phyloP scores from a whole-genome alignment of 2,329 filamentous ascomycete genomes.

The Penicillium sp. region DNA sequence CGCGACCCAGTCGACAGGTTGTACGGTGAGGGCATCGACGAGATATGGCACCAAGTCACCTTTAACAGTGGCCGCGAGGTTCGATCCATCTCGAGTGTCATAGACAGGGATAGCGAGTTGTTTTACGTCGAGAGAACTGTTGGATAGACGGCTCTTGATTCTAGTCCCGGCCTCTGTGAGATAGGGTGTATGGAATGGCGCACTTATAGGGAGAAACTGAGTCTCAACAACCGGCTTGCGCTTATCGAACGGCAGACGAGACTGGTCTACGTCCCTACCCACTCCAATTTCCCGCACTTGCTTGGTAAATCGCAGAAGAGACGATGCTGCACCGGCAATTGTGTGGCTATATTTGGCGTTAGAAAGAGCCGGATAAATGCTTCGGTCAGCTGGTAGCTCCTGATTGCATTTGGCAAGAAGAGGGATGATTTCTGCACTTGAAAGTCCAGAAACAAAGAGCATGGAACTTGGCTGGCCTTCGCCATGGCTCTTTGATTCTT shows the following conservation, averaged over 20 bases:
- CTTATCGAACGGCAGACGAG: slow-evolving; percentile 28
- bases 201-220: slow-evolving; percentile 38
- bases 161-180: slow-evolving; percentile 22
- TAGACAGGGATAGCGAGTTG: background rate
- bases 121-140: background rate
- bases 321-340: background rate
- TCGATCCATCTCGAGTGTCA: background rate
- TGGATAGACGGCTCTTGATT: background rate
- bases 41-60: background rate
- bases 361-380: background rate
- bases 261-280: slow-evolving; percentile 19
- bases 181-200: slow-evolving; percentile 39
- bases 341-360: background rate
- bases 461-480: slow-evolving; percentile 4
- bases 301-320: background rate
- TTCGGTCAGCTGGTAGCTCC: background rate
- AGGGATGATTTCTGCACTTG: background rate
- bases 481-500: background rate
- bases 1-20: background rate
- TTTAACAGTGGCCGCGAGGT: background rate
- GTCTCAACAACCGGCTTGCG: slow-evolving; percentile 25
- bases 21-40: background rate
- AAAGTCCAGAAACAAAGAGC: background rate
- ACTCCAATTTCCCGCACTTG: background rate
- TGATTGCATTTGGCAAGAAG: background rate